Evolutionary conservation across 2,329 filamentous ascomycete genomes (phyloP), one percentile per base, ranked within the genome.

Genomic region (Fonsecaea multimorphosa): DNA sequence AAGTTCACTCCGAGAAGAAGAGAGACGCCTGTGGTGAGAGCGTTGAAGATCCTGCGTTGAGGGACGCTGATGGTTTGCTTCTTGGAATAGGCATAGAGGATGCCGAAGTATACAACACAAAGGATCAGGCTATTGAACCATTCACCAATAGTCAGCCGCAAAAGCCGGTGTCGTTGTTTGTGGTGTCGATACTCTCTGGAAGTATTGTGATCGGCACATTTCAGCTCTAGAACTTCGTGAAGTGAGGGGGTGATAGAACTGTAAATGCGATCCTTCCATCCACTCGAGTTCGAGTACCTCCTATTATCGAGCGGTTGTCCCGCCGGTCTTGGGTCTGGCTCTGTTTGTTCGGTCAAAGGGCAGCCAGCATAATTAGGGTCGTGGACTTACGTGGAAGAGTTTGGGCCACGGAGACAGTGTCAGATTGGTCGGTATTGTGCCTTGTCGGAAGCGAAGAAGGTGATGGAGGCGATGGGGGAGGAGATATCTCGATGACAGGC

Each of bases 31-130:
- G 69, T 71, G 12, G 59, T 68, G 27, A 70, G 52, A 11, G 69
- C 61, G 31, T 71, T 71, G 68, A 71, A 71, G 2, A 66, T 19
- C 16, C 64, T 61, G 8, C 68, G 58, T 46, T 70, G 58, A n/a
- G 51, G 58, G 12, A 65, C 59, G 52, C 38, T 59, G 49, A 70
- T 67, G 27, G 44, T 58, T 1, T 4, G 7, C 53, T 63, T 61
- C 27, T 55, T 61, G 19, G 64, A 64, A 57, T 70, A 70, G 2
- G 53, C 40, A 29, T 67, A 66, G 9, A 70, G 58, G 16, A 68
- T 67, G 3, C 64, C 61, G 19, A 64, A 68, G 61, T 68, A 68
- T 22, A 38, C 56, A 16, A 58, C 40, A 38, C 68, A 70, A 11
- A 70, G 56, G 16, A 60, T 19, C 11, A 68, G 31, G 16, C 64